Percentiles rank a stretch among this genome's conserved stretches.
Evolutionary conservation across 495 filamentous ascomycete genomes (phyloP).

Genomic region (Symbiotaphrina buchneri): DNA sequence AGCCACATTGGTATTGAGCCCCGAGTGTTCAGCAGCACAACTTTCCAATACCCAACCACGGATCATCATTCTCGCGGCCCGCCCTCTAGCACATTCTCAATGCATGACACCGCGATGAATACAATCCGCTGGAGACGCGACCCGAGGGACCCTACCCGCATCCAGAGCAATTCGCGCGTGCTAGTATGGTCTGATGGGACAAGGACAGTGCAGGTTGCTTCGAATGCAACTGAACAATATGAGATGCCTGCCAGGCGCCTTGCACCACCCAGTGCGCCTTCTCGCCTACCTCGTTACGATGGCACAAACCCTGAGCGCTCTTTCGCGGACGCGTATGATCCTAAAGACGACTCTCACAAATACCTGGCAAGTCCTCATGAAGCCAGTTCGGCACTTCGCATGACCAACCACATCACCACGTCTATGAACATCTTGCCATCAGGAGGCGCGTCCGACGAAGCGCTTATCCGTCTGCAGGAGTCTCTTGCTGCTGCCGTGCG

Average conservation of each 20-base stretch:
- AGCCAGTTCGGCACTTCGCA: conserved; percentile 41
- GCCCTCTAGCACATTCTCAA: conserved; percentile 22
- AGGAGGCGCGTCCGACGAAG: conserved; percentile 48
- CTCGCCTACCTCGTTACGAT: too few relatives aligned
- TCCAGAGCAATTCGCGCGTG: conserved; percentile 57
- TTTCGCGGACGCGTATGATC: conserved; percentile 28
- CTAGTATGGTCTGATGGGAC: conserved; percentile 74
- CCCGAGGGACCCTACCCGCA: conserved; percentile 28
- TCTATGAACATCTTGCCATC: conserved; percentile 51
- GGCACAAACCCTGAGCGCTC: conserved; percentile 4
- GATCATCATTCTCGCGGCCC: conserved; percentile 23
- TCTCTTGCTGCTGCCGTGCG: conserved; percentile 37
- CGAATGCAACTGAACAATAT: conserved; percentile 54
- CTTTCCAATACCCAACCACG: conserved; percentile 38
- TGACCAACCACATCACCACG: conserved; percentile 62
- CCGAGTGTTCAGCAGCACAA: conserved; percentile 45
- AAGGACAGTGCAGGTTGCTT: conserved; percentile 54
- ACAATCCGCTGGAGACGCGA: conserved; percentile 50
- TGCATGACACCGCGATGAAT: conserved; percentile 40
- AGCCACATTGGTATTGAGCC: conserved; percentile 59
- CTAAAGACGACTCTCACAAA: conserved; percentile 53
- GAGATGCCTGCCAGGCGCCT: conserved; percentile 54
- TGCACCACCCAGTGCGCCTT: conserved; percentile 27
- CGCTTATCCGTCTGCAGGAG: conserved; percentile 49
- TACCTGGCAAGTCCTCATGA: conserved; percentile 61